Base-by-base conservation (phyloP, 2,329 filamentous ascomycete species). In the Capronia americana region DNA sequence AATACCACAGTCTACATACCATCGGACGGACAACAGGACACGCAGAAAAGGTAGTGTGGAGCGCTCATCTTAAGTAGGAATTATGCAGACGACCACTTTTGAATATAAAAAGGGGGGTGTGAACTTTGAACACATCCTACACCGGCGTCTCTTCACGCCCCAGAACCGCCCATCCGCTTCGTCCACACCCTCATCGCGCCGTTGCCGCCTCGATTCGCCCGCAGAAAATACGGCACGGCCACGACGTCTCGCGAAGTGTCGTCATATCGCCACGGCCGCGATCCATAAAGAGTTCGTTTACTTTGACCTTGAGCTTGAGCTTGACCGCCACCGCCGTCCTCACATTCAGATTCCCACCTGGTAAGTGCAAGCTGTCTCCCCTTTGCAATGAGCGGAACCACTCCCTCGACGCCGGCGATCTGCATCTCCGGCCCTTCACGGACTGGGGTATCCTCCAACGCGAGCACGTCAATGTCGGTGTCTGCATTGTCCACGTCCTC, bases 141-240 rank as follows among this genome's bases (percentile, higher is more conserved):
- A 30, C 28, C 6, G 28, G 3, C 46, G 5, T 30, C 14, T 23
- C 46, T 51, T 51, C n/a, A 51, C 1, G 46, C 20, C 1, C 46
- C 46, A 11, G 57, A 30, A 20, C 11, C 41, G 20, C 11, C 41
- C 11, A 58, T 20, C n/a, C 30, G 5, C 34, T 58, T 58, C 20
- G 56, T 26, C 56, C 56, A 58, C 38, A 86, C 83, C 56, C 83
- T 78, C 83, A 86, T 86, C 59, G 84, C 81, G 0, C 85, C 85
- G 59, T 77, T 82, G 0, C 84, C 85, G 2, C 82, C 82, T 44
- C 85, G 75, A 66, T 87, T 87, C n/a, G 83, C 83, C 17, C 85
- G 76, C 62, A 85, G 78, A 71, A 83, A 85, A 68, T 86, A 87
- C 20, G 85, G 85, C 50, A 87, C 75, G 72, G 85, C 85, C 11